These are phyloP conservation scores for Vaccinium macrocarpon DNA, from an alignment of 148 eudicot species.

Conservation along the genomic window DNA sequence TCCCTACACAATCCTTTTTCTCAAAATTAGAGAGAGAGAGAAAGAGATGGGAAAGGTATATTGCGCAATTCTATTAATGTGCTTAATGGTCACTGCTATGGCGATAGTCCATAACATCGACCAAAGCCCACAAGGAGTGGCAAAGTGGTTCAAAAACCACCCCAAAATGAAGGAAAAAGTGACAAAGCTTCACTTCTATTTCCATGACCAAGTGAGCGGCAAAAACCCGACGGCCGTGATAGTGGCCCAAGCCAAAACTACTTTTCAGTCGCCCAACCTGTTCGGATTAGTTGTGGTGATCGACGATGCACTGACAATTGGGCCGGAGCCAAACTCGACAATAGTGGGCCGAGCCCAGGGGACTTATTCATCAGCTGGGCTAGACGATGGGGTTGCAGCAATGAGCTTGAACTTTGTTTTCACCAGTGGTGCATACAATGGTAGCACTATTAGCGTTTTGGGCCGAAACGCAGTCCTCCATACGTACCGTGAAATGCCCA, in stretches of 20 bases:
- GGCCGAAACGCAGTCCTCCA: conserved; percentile 32
- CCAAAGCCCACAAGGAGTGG: conserved; percentile 12
- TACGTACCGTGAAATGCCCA: conserved; percentile 32
- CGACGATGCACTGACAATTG: conserved; percentile 20
- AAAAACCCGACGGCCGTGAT: conserved; percentile 16
- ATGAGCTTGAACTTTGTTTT: conserved; percentile 28
- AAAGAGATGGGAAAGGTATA: conserved; percentile 19
- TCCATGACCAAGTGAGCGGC: conserved; percentile 22
- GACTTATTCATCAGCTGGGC: conserved; percentile 13
- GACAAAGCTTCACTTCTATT: conserved; percentile 42
- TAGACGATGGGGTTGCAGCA: conserved; percentile 14
- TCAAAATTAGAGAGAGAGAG: not conserved
- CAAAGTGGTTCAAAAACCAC: conserved; percentile 27
- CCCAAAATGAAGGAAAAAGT: conserved; percentile 4
- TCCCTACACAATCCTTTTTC: not conserved
- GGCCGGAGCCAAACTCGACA: conserved; percentile 22
- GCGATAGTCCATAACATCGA: not conserved
- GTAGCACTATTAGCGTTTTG: conserved; percentile 35
- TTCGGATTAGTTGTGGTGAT: conserved; percentile 13
- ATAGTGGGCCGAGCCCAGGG: conserved; percentile 28
- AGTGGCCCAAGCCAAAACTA: conserved; percentile 14
- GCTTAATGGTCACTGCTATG: conserved; percentile 10
- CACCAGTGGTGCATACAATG: conserved; percentile 36
- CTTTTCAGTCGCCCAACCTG: not conserved
- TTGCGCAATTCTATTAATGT: not conserved